These are phyloP conservation scores for Talaromyces islandicus DNA, from an alignment of 2,329 filamentous ascomycete species.

Conservation along the genomic window DNA sequence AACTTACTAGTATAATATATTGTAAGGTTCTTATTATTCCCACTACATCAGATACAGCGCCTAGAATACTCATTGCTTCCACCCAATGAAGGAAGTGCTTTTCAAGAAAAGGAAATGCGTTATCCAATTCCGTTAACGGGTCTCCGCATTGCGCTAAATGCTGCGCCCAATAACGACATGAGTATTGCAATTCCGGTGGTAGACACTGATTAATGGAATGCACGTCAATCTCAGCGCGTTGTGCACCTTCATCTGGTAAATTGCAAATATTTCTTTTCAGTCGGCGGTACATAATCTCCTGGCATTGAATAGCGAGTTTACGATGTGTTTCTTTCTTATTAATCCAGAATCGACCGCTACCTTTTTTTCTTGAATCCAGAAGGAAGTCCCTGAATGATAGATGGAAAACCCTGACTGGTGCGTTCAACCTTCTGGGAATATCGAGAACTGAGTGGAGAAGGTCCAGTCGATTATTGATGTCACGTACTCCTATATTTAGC, in stretches of 20 bases:
- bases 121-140: constrained; percentile 1
- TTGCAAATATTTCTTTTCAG: constrained; percentile 1
- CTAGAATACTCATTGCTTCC: constrained; percentile 1
- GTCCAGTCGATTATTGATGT: too few species aligned
- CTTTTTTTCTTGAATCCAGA: too few species aligned
- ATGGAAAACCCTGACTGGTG: too few species aligned
- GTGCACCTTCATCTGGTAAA: neutral
- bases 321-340: too few species aligned
- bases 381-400: too few species aligned
- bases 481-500: too few species aligned
- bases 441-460: too few species aligned
- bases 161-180: constrained; percentile 22
- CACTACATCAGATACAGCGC: neutral
- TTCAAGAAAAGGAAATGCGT: constrained; percentile 1
- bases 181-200: constrained; percentile 4
- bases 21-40: constrained; percentile 14
- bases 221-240: neutral
- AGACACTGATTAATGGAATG: neutral
- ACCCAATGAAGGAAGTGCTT: constrained; percentile 5
- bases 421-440: too few species aligned
- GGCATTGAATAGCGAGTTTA: neutral
- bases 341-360: too few species aligned
- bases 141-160: constrained; percentile 16
- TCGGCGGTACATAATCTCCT: neutral
- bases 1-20: constrained; percentile 7